Evolutionary conservation across 2,329 filamentous ascomycete species (phyloP).

Genomic region (Taxawa tesnikishii): DNA sequence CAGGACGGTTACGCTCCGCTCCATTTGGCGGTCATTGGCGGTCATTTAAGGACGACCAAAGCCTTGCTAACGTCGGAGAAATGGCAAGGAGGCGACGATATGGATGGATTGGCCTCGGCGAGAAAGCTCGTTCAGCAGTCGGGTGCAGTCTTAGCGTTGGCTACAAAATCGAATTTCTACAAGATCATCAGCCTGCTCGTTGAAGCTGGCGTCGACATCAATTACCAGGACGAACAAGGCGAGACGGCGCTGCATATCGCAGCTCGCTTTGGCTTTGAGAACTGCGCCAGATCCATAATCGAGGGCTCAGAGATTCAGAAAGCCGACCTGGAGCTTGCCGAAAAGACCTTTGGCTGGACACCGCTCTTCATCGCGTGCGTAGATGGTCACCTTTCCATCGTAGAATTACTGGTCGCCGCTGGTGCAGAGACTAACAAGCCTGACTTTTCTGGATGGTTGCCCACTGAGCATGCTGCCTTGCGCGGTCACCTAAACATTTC

Average conservation of each 20-base stretch:
- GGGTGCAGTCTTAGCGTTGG: slow-evolving; percentile 75
- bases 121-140: slow-evolving; percentile 67
- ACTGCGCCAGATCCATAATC: slow-evolving; percentile 68
- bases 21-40: slow-evolving; percentile 83
- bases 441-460: slow-evolving; percentile 88
- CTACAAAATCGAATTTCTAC: slow-evolving; percentile 76
- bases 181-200: slow-evolving; percentile 79
- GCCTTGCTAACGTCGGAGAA: slow-evolving; percentile 70
- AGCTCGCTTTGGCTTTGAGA: slow-evolving; percentile 71
- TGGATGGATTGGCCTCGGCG: slow-evolving; percentile 43
- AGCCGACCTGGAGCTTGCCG: slow-evolving; percentile 61
- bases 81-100: slow-evolving; percentile 48
- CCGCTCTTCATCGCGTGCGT: slow-evolving; percentile 89
- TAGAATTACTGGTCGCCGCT: slow-evolving; percentile 63
- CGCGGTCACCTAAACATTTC: slow-evolving; percentile 80
- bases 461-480: slow-evolving; percentile 82
- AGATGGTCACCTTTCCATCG: slow-evolving; percentile 67
- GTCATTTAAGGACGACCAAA: slow-evolving; percentile 76
- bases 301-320: slow-evolving; percentile 58
- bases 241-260: slow-evolving; percentile 90
- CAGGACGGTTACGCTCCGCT: slow-evolving; percentile 81
- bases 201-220: slow-evolving; percentile 80
- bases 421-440: slow-evolving; percentile 62
- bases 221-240: slow-evolving; percentile 80
- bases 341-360: slow-evolving; percentile 86